These are phyloP conservation scores for Nicotiana knightiana DNA, from an alignment of 257 asterid species.

Conservation along the genomic window DNA sequence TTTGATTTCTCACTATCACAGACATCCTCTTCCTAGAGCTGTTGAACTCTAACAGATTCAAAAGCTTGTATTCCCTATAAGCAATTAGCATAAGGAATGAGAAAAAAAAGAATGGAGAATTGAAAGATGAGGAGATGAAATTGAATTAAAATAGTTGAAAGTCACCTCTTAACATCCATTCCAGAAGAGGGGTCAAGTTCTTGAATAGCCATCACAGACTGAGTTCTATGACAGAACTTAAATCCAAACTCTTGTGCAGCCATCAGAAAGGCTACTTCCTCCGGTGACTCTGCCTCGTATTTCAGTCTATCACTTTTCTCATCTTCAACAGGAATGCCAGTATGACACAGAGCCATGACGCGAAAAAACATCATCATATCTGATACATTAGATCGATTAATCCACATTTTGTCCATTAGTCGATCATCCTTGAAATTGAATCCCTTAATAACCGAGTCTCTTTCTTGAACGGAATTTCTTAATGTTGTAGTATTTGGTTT, in stretches of 20 bases:
- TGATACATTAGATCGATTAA: conserved; percentile 50
- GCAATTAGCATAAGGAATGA: not conserved
- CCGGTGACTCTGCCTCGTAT: conserved; percentile 95
- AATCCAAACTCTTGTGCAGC: conserved; percentile 96
- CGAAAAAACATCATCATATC: conserved; percentile 60
- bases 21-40: conserved; percentile 98
- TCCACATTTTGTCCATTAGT: conserved; percentile 76
- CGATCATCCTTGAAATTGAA: conserved; percentile 80
- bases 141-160: not conserved
- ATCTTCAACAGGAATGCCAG: conserved; percentile 83
- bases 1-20: conserved; percentile 64
- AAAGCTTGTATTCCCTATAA: conserved; percentile 79
- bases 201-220: conserved; percentile 54
- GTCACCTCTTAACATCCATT: conserved; percentile 66
- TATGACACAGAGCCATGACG: conserved; percentile 77
- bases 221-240: conserved; percentile 82
- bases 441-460: conserved; percentile 43
- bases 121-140: not conserved
- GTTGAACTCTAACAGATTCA: conserved; percentile 81
- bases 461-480: conserved; percentile 21
- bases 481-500: conserved; percentile 14
- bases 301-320: conserved; percentile 53
- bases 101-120: not conserved
- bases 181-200: conserved; percentile 67
- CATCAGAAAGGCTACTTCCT: conserved; percentile 84